A percentile compares a stretch with the other conserved stretches of the same genome.
These are phyloP conservation scores for Melastoma candidum DNA, from an alignment of 441 rosid species.

Conservation along the genomic window DNA sequence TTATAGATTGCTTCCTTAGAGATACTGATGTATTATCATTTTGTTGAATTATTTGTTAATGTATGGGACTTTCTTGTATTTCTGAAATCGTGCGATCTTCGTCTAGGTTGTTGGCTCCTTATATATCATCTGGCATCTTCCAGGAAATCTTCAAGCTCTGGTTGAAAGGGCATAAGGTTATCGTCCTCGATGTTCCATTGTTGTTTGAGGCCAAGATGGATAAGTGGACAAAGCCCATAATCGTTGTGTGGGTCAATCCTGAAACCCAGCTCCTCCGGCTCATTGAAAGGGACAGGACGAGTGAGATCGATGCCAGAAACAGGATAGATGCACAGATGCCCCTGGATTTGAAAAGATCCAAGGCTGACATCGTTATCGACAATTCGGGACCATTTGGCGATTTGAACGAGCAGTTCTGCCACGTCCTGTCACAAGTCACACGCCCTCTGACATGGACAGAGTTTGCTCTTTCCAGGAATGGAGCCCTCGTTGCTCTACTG, in stretches of 20 bases:
- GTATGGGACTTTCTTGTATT: not conserved
- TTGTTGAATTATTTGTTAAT: too few relatives aligned
- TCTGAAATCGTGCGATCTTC: not conserved
- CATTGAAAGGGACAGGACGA: conserved; percentile 35
- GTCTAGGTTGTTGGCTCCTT: conserved; percentile 61
- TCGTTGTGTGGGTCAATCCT: conserved; percentile 50
- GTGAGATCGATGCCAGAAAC: conserved; percentile 48
- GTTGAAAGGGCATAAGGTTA: conserved; percentile 50
- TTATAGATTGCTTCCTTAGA: too few relatives aligned
- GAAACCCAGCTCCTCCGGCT: conserved; percentile 51
- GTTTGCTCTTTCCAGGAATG: conserved; percentile 67
- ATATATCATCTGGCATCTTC: conserved; percentile 61
- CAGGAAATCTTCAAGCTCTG: conserved; percentile 51
- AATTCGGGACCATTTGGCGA: conserved; percentile 61
- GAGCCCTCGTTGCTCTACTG: conserved; percentile 39
- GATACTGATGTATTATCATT: too few relatives aligned
- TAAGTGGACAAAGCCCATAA: conserved; percentile 56
- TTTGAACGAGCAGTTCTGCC: conserved; percentile 39
- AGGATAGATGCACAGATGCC: conserved; percentile 75
- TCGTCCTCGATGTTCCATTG: conserved; percentile 67
- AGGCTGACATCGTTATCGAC: conserved; percentile 67
- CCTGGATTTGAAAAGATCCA: conserved; percentile 47
- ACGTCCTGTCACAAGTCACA: conserved; percentile 38
- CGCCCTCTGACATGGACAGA: conserved; percentile 61
- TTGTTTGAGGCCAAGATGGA: conserved; percentile 72